Base-by-base conservation (phyloP, 1,284 basidiomycete species). In the Ganoderma boninense region DNA sequence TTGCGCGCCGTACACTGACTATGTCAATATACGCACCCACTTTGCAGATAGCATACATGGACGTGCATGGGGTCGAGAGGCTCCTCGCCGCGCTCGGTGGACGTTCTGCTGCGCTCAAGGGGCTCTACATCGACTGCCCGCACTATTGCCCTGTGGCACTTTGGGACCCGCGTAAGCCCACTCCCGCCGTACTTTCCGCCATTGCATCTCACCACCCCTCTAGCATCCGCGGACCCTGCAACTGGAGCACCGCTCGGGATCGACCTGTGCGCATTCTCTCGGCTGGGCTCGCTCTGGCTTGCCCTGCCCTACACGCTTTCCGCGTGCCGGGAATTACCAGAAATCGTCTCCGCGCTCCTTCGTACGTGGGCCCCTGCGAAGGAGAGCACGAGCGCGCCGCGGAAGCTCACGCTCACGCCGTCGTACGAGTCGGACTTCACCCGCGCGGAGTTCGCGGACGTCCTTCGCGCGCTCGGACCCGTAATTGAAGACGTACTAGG, bases 51-150 rank as follows among this genome's bases (percentile, higher is more conserved):
- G 35, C 35, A 23, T 60, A 60, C 35, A 60, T 40, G 57, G 57
- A 40, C 11, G 6, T 14, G 35, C 38, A 60, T 20, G 57, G 35
- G 7, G 57, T 40, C 35, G 57, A 60, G 5, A 35, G 57, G 20
- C 57, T 60, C 10, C n/a, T 60, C 32, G 14, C 57, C 35, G 57
- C 38, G 3, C 57, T 60, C 35, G 57, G 57, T 0, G 57, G 57
- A 4, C 57, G 35, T 20, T 60, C 57, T 8, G 32, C 57, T 7
- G 32, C 57, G 29, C 57, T 40, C 35, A 60, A 60, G 20, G 35
- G n/a, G 35, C 57, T 60, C 57, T 60, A 60, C 35, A 32, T 60
- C 57, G 57, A 60, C 35, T 60, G 57, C 57, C 57, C 57, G n/a
- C 57, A 60, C 57, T 60, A 60, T 35, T 16, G 10, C 57, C 57